Conservation (phyloP, 225 moss, liverwort and hornwort species). For the Anthoceros angustus region DNA sequence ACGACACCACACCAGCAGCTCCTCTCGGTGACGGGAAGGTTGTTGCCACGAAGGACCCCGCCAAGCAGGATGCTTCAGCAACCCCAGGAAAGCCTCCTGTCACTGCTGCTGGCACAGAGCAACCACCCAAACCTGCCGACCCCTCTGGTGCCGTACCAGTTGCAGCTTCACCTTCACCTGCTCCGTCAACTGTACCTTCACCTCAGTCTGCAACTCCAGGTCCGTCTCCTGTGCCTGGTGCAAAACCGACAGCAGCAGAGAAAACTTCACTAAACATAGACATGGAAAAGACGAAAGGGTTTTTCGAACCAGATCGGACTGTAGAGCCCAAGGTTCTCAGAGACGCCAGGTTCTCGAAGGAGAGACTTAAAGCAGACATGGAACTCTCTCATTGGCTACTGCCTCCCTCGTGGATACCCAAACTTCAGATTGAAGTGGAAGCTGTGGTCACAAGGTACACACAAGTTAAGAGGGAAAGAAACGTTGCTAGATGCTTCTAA, state of each 20-base stretch:
- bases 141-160: background rate
- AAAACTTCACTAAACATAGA: background rate
- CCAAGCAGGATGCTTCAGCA: too few relatives aligned
- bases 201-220: background rate
- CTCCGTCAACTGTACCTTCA: background rate
- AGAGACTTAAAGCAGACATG: conserved; percentile 20
- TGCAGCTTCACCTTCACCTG: background rate
- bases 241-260: background rate
- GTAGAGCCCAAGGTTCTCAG: background rate
- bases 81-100: background rate
- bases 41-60: background rate
- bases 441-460: conserved; percentile 46
- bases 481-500: background rate
- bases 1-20: background rate
- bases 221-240: background rate
- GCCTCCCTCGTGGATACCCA: conserved; percentile 42
- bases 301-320: background rate
- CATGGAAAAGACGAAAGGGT: conserved; percentile 1
- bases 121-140: background rate
- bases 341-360: conserved; percentile 1
- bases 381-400: conserved; percentile 53
- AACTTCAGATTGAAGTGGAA: conserved; percentile 36
- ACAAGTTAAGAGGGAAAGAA: background rate
- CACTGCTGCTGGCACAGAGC: background rate
- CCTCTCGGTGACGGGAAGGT: background rate